These are phyloP conservation scores for Arachnopeziza araneosa DNA, from an alignment of 2,329 filamentous ascomycete genomes.

Conservation along the genomic window DNA sequence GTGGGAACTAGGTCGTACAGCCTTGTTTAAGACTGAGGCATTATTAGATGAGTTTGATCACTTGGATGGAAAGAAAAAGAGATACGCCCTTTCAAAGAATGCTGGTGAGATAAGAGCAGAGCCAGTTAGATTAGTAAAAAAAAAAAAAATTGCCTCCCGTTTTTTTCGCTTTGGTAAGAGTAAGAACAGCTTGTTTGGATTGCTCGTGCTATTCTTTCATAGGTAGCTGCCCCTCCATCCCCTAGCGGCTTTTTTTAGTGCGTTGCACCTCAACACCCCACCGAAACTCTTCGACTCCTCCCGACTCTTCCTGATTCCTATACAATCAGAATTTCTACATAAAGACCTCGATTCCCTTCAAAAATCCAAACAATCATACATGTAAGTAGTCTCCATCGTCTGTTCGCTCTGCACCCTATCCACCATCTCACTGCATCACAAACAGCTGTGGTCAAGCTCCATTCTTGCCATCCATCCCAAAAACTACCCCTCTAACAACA, in stretches of 20 bases:
- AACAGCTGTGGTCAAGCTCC: neutral
- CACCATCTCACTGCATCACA: neutral
- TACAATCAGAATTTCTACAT: neutral
- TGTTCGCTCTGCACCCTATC: neutral
- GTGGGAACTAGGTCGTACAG: neutral
- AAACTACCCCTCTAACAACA: neutral
- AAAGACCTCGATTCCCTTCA: neutral
- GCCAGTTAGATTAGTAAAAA: neutral
- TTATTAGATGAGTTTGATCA: neutral
- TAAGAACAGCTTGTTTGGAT: neutral
- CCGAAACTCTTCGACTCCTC: neutral
- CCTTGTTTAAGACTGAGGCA: neutral
- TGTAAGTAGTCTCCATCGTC: neutral
- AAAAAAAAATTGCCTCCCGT: neutral
- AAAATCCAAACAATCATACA: neutral
- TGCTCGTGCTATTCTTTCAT: neutral
- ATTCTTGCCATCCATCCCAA: neutral
- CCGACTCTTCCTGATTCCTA: neutral
- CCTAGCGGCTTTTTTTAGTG: neutral
- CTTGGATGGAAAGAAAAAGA: neutral
- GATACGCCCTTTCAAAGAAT: neutral
- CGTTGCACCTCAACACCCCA: neutral
- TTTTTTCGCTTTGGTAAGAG: neutral
- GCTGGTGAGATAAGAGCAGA: neutral
- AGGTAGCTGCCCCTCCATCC: neutral